Base-by-base conservation (phyloP, 1,284 basidiomycete genomes). In the Schizophyllum amplum region DNA sequence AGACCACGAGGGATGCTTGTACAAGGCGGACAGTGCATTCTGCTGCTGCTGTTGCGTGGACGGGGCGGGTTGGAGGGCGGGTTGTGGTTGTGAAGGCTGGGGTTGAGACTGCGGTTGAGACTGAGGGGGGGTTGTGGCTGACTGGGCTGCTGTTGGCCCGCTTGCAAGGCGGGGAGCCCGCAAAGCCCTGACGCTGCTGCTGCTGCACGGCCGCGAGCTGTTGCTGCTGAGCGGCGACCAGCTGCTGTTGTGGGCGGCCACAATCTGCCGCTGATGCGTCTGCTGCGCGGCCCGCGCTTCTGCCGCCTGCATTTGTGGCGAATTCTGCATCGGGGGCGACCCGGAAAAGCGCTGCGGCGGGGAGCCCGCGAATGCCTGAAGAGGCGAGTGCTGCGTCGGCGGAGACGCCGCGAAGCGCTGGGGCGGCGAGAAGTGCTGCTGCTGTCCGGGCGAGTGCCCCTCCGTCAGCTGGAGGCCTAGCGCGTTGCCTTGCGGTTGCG, bases 11-110 rank as follows among this genome's bases (percentile, higher is more conserved):
- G 13, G 33, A 17, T 9, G 33, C 33, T 9, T 42, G 33, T 21
- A n/a, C 15, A 2, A 11, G 48, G 48, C 22, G 24, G 24, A 22
- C 22, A 64, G 60, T 20, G 60, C 54, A 54, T 57, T 56, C 21
- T 57, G 55, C 42, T 54, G 53, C 21, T 46, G 53, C 51, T 60
- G 58, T 27, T 55, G 58, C 1, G 46, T 53, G 1, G 68, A 62
- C 22, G 70, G 54, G 42, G 62, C 58, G 54, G 68, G 59, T 55
- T 71, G 74, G 58, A 62, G 65, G 53, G 54, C 58, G n/a, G 64
- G 54, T 20, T 55, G 57, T 3, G 47, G 54, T 50, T 57, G 57
- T 17, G 60, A 52, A 5, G 56, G 9, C 27, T 48, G 53, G 27
- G 59, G 57, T 24, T 62, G 61, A 11, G 59, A 52, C 47, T 67